Evolutionary conservation across 2,329 filamentous ascomycete species (phyloP), one percentile per base, ranked within the genome.

Genomic region (Aspergillus sp.): DNA sequence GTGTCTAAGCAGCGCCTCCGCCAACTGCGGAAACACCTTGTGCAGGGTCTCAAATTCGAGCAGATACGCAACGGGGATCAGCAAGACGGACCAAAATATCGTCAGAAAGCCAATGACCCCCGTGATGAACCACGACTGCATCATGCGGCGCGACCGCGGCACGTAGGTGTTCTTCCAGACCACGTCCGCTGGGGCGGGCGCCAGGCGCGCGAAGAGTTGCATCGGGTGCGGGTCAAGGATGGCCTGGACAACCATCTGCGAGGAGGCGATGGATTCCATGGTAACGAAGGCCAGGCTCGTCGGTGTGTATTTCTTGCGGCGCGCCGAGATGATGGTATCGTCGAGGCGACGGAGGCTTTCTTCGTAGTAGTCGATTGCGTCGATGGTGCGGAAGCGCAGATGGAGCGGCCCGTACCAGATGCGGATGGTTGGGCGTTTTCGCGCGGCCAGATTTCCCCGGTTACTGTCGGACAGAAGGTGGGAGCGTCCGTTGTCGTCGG

Each of bases 181-280:
- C n/a, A 98, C 83, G 62, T 97, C 91, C 0, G 86, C 82, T 0
- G 93, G 93, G 2, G 91, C 83, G 0, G 93, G 93, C 2, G 91
- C 90, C 29, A 86, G 78, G 49, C 88, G 90, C 6, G 91, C 90
- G 45, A 95, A 73, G 4, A 98, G 77, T 50, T 86, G 85, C 48
- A 90, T 83, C 0, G 94, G 93, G 7, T 86, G 84, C 3, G 93
- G 89, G 61, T 97, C 91, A 45, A 98, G 81, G 7, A 94, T 83
- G 3, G 93, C 90, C 67, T 98, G 93, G 39, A 95, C 88, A 27
- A 90, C 88, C 89, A 97, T 95, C 71, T 98, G 93, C 53, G 79
- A 81, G 19, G 90, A 85, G 9, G 90, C 87, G 43, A 95, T 93
- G 3, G 88, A 93, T 70, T 96, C 88, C 88, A 98, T 94, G 0